A percentile compares a stretch with the other conserved stretches of the same genome.
Conservation (phyloP, 768 basidiomycete species). For the Rhodotorula diobovata region DNA sequence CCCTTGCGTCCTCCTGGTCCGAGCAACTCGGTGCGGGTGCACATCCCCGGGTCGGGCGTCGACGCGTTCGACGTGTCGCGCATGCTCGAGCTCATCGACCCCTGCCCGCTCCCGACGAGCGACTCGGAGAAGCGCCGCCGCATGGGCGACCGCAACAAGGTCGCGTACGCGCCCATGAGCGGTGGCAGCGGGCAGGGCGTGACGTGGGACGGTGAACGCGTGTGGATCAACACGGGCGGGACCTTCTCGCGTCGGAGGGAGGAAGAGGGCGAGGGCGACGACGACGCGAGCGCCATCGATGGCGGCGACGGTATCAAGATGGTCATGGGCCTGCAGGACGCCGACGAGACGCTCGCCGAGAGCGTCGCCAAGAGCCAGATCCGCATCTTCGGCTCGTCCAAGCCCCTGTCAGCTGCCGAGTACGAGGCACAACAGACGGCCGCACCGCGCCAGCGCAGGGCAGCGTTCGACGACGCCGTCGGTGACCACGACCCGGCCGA, state of each 20-base stretch:
- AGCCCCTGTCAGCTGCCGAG: slow-evolving; percentile 53
- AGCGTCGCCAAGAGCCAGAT: slow-evolving; percentile 75
- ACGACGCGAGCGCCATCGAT: slow-evolving; percentile 46
- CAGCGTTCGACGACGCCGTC: slow-evolving; percentile 43
- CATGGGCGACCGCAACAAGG: slow-evolving; percentile 89
- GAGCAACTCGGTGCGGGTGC: slow-evolving; percentile 78
- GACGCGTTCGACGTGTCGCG: slow-evolving; percentile 69
- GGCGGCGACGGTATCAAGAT: slow-evolving; percentile 89
- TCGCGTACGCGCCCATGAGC: slow-evolving; percentile 97
- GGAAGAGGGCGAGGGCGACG: slow-evolving; percentile 49
- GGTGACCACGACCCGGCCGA: slow-evolving; percentile 47
- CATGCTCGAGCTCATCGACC: slow-evolving; percentile 76
- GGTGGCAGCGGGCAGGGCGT: slow-evolving; percentile 68
- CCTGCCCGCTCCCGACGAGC: slow-evolving; percentile 85
- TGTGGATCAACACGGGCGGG: slow-evolving; percentile 95
- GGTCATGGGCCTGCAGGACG: slow-evolving; percentile 95
- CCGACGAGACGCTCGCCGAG: slow-evolving; percentile 72
- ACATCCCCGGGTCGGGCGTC: slow-evolving; percentile 83
- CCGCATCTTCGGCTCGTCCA: slow-evolving; percentile 74
- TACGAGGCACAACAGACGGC: slow-evolving; percentile 33
- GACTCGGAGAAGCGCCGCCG: slow-evolving; percentile 84
- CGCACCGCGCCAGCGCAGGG: slow-evolving; percentile 36
- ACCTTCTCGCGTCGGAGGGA: slow-evolving; percentile 71
- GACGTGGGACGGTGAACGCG: slow-evolving; percentile 95
- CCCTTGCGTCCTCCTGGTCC: slow-evolving; percentile 50